A percentile compares a stretch with the other conserved stretches of the same genome.
Evolutionary conservation across 345 rosid genomes (phyloP).

Genomic region (Excoecaria agallocha): DNA sequence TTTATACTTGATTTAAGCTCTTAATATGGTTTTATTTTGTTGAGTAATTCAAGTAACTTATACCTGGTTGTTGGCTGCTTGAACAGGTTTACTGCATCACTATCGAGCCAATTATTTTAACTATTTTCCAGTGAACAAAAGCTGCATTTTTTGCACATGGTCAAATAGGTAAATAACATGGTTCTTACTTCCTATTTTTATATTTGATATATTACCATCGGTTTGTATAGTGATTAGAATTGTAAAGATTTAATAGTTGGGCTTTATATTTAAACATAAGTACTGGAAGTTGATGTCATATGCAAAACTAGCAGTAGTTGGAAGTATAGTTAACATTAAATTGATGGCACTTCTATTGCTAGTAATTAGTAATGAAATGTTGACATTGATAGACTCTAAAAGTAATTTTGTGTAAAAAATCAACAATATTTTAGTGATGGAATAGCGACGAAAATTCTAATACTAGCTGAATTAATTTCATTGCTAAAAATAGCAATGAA

Average conservation of each 20-base stretch:
- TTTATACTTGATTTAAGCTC: not conserved
- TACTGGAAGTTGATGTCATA: conserved; percentile 5
- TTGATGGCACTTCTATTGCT: not conserved
- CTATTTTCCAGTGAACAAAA: conserved; percentile 84
- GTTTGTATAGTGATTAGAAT: not conserved
- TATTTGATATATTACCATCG: not conserved
- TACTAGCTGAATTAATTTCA: no score
- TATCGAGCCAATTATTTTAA: conserved; percentile 90
- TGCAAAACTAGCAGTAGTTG: conserved; percentile 4
- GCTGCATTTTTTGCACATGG: conserved; percentile 99
- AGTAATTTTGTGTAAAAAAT: no score
- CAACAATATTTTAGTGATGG: no score
- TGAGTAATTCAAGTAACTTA: not conserved
- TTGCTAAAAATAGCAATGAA: no score
- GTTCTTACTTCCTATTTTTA: not conserved
- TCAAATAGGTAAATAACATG: conserved; percentile 69
- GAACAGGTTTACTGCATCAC: conserved; percentile 80
- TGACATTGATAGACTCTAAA: no score
- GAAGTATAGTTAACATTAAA: not conserved
- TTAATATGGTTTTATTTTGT: not conserved
- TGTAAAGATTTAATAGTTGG: not conserved
- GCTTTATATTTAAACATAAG: not conserved
- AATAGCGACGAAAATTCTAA: no score
- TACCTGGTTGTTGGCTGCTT: conserved; percentile 14
- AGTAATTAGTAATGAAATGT: no score